Evolutionary conservation across 495 filamentous ascomycete species (phyloP).

Genomic region (Trichodelitschia bisporula): DNA sequence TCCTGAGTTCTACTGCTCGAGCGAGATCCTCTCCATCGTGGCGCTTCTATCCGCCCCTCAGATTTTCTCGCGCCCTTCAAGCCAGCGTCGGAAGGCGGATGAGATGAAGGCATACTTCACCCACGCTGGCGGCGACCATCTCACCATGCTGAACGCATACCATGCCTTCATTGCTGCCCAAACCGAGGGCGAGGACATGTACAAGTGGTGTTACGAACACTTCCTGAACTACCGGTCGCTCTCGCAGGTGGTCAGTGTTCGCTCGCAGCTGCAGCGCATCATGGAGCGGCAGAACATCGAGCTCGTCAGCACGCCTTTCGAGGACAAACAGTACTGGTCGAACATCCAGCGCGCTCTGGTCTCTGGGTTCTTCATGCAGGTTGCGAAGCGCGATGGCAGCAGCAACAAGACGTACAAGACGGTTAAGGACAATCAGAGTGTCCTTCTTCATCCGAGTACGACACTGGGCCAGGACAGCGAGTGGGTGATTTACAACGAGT

Average conservation of each 20-base stretch:
- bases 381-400: slow-evolving; percentile 69
- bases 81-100: slow-evolving; percentile 71
- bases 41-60: slow-evolving; percentile 86
- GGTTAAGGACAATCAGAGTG: slow-evolving; percentile 79
- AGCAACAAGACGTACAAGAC: slow-evolving; percentile 69
- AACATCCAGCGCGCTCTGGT: slow-evolving; percentile 92
- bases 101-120: slow-evolving; percentile 93
- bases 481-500: slow-evolving; percentile 98
- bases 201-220: slow-evolving; percentile 92
- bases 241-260: slow-evolving; percentile 81
- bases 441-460: slow-evolving; percentile 80
- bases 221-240: slow-evolving; percentile 81
- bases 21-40: slow-evolving; percentile 89
- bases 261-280: slow-evolving; percentile 69
- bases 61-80: slow-evolving; percentile 72
- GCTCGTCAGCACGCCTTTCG: slow-evolving; percentile 67
- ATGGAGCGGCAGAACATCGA: slow-evolving; percentile 83
- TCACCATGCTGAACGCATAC: slow-evolving; percentile 93
- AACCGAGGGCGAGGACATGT: slow-evolving; percentile 46
- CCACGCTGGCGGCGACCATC: slow-evolving; percentile 79
- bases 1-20: slow-evolving; percentile 96
- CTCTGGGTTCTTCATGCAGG: slow-evolving; percentile 97
- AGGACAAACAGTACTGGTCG: slow-evolving; percentile 90
- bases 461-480: slow-evolving; percentile 66
- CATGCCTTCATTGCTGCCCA: slow-evolving; percentile 75